These are phyloP conservation scores for Phytophthora chlamydospora DNA, from an alignment of 352 stramenopile species.

Conservation along the genomic window DNA sequence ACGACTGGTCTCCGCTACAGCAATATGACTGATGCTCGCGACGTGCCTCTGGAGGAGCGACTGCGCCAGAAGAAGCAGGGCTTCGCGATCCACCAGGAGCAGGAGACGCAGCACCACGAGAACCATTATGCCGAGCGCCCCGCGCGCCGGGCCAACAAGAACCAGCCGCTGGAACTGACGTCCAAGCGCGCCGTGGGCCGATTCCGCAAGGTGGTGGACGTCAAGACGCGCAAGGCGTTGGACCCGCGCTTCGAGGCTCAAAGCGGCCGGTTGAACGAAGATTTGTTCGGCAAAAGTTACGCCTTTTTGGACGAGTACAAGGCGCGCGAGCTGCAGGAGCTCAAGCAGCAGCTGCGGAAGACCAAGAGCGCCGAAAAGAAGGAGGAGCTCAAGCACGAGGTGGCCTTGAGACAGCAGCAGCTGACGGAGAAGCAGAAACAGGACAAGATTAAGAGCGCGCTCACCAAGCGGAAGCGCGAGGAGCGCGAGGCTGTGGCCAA, in stretches of 20 bases:
- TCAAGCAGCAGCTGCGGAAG: conserved; percentile 80
- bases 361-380: conserved; percentile 74
- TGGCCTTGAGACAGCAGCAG: conserved; percentile 73
- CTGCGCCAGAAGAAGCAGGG: conserved; percentile 81
- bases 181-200: conserved; percentile 85
- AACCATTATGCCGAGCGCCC: neutral
- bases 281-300: conserved; percentile 90
- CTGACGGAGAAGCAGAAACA: conserved; percentile 77
- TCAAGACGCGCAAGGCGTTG: conserved; percentile 70
- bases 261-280: conserved; percentile 87
- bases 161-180: conserved; percentile 84
- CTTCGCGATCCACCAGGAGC: conserved; percentile 47
- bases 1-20: conserved; percentile 12
- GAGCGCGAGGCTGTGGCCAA: conserved; percentile 89
- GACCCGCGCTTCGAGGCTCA: conserved; percentile 91
- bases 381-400: conserved; percentile 82
- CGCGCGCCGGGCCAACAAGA: conserved; percentile 68
- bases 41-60: conserved; percentile 81
- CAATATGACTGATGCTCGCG: conserved; percentile 36
- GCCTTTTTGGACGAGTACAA: conserved; percentile 91
- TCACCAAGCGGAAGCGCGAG: conserved; percentile 85
- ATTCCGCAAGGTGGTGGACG: conserved; percentile 82
- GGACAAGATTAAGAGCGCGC: conserved; percentile 67
- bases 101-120: neutral
- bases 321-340: conserved; percentile 82